Percentiles rank a stretch among this genome's conserved stretches.
Evolutionary conservation across 768 basidiomycete genomes (phyloP).

Genomic region (Leccinum broughii): DNA sequence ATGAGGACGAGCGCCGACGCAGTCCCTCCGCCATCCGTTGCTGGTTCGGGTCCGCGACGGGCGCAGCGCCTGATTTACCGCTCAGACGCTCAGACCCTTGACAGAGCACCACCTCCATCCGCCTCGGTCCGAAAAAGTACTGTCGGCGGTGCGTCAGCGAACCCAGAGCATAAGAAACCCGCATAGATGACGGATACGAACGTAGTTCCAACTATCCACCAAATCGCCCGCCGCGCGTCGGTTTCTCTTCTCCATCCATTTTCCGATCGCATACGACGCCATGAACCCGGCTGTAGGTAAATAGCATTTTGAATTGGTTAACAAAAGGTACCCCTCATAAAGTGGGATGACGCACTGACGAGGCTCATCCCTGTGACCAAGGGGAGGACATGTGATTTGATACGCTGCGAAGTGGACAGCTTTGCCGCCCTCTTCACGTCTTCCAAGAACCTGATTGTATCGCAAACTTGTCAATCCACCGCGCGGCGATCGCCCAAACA

Average conservation of each 20-base stretch:
- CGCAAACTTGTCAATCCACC: neutral
- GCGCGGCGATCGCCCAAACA: too few species aligned
- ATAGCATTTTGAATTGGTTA: too few species aligned
- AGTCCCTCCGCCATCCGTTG: slow-evolving; percentile 19
- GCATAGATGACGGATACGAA: slow-evolving; percentile 19
- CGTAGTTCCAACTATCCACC: slow-evolving; percentile 53
- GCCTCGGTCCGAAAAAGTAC: slow-evolving; percentile 51
- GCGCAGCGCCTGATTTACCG: slow-evolving; percentile 23
- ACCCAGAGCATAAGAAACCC: neutral
- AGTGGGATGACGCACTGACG: slow-evolving; percentile 14
- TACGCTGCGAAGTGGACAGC: slow-evolving; percentile 37
- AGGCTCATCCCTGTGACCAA: slow-evolving; percentile 31
- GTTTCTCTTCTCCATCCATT: slow-evolving; percentile 39
- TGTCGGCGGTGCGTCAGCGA: slow-evolving; percentile 13
- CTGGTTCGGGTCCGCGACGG: slow-evolving; percentile 21
- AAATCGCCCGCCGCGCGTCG: slow-evolving; percentile 39
- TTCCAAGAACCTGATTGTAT: slow-evolving; percentile 35
- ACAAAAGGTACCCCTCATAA: too few species aligned
- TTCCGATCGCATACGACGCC: slow-evolving; percentile 16
- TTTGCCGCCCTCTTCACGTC: slow-evolving; percentile 37
- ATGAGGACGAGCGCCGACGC: slow-evolving; percentile 7
- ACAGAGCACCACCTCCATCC: slow-evolving; percentile 42
- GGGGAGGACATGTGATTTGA: slow-evolving; percentile 33
- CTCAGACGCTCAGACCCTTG: slow-evolving; percentile 33
- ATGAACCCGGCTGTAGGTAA: slow-evolving; percentile 20